Base-by-base conservation (phyloP, 768 basidiomycete species). In the Exsudoporus frostii region DNA sequence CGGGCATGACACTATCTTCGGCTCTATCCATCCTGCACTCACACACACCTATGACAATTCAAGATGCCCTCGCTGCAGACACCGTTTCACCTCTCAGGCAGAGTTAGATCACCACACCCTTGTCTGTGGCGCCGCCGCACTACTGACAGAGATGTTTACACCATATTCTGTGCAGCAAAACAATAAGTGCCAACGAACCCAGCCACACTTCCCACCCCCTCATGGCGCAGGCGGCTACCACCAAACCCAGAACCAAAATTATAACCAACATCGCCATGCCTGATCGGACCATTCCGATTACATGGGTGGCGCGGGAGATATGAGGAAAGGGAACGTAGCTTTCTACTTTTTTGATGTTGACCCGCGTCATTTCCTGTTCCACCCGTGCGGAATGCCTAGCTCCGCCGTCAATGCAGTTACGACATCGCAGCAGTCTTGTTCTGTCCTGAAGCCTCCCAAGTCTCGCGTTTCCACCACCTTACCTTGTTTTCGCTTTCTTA, bases 21-120 rank as follows among this genome's bases (percentile, higher is more conserved):
- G 49, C 9, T 3, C 19, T 19, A 53, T 52, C 39, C 58, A 53
- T 40, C 42, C 48, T 22, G 45, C 51, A 7, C 47, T 29, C 5
- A 19, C 41, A 34, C 27, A 14, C 43, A 14, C 47, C 19, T 36
- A 47, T 27, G 3, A 36, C 27, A 6, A 32, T 9, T 3, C 44
- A 33, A 8, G 20, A 17, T 66, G 64, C 37, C 20, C 30, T 34
- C 64, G 61, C n/a, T 64, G 63, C n/a, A 27, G 22, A 24, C 25
- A 53, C 3, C n/a, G 15, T 3, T 57, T 57, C 22, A 5, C 36
- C 20, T 55, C 55, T 19, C 58, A 48, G 7, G 22, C 33, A 24
- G 61, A 57, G 9, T 37, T 57, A 4, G 48, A 48, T 24, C 15
- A 14, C n/a, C 58, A 66, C 33, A 37, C 42, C 11, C 4, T 54